Conservation (phyloP, 192 early-diverging fungal genomes). For the Chytriomyces confervae region DNA sequence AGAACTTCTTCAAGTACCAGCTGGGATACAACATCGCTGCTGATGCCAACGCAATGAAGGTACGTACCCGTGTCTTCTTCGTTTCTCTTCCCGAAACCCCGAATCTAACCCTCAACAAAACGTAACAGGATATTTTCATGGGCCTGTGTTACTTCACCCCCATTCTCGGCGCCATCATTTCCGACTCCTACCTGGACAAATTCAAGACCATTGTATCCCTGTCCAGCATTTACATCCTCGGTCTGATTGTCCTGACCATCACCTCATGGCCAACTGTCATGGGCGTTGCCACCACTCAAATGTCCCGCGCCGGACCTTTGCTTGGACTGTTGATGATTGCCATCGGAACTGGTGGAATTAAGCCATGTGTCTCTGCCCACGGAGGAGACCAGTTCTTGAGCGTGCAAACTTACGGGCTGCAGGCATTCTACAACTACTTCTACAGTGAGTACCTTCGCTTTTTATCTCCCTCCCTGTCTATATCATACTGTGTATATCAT, state of each 20-base stretch:
- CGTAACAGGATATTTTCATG: conserved; percentile 1
- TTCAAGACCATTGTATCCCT: conserved; percentile 61
- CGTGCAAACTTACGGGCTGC: conserved; percentile 51
- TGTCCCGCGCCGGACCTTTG: conserved; percentile 33
- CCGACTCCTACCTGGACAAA: conserved; percentile 73
- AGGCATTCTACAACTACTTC: conserved; percentile 62
- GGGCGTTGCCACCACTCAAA: conserved; percentile 26
- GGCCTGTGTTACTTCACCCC: conserved; percentile 56
- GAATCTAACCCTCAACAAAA: background rate
- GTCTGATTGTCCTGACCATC: conserved; percentile 59
- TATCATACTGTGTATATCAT: no score
- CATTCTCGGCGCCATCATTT: conserved; percentile 64
- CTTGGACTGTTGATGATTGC: conserved; percentile 55
- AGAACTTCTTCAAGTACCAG: conserved; percentile 48
- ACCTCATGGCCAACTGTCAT: conserved; percentile 56
- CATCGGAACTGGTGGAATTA: conserved; percentile 70
- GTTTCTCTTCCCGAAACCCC: background rate
- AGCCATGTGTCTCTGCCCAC: conserved; percentile 66
- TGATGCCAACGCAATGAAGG: conserved; percentile 35
- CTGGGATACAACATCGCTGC: conserved; percentile 25
- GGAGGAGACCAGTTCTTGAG: conserved; percentile 61
- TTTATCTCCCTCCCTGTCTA: no score
- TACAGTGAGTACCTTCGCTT: conserved; percentile 9
- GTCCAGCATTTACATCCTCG: conserved; percentile 54
- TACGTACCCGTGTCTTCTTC: background rate